phyloP scores from a whole-genome alignment of 139 green algal species.

The Chlorella sp. region DNA sequence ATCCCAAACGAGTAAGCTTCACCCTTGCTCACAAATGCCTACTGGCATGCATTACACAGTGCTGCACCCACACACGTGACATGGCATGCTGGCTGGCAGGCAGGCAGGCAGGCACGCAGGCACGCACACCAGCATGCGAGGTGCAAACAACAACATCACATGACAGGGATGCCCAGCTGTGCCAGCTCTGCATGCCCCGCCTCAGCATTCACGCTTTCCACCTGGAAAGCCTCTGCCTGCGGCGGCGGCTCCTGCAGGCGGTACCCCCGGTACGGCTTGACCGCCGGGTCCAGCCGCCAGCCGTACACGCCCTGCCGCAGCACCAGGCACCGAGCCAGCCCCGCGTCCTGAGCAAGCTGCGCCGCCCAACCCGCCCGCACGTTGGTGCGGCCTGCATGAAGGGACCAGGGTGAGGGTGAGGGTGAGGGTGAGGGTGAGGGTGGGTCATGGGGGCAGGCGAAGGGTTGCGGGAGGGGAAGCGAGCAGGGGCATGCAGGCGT shows the following conservation, averaged over 20 bases:
- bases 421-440: background rate
- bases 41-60: background rate
- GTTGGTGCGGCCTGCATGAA: conserved; percentile 52
- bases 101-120: too few relatives aligned
- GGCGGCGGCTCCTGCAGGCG: conserved; percentile 56
- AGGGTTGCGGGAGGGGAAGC: background rate
- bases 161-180: conserved; percentile 20
- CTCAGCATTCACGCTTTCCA: conserved; percentile 28
- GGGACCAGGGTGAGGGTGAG: background rate
- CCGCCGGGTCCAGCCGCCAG: conserved; percentile 66
- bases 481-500: background rate
- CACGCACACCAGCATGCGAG: too few relatives aligned
- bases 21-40: background rate
- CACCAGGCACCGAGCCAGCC: conserved; percentile 48
- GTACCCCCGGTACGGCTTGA: conserved; percentile 70
- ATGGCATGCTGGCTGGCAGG: too few relatives aligned
- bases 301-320: conserved; percentile 64
- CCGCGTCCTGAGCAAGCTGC: conserved; percentile 65
- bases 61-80: background rate
- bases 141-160: background rate
- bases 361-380: conserved; percentile 70
- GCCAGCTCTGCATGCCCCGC: conserved; percentile 28
- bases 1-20: background rate
- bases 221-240: conserved; percentile 59
- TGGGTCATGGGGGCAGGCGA: background rate